These are phyloP conservation scores for Linanthus parryae DNA, from an alignment of 148 eudicot species.

Conservation along the genomic window DNA sequence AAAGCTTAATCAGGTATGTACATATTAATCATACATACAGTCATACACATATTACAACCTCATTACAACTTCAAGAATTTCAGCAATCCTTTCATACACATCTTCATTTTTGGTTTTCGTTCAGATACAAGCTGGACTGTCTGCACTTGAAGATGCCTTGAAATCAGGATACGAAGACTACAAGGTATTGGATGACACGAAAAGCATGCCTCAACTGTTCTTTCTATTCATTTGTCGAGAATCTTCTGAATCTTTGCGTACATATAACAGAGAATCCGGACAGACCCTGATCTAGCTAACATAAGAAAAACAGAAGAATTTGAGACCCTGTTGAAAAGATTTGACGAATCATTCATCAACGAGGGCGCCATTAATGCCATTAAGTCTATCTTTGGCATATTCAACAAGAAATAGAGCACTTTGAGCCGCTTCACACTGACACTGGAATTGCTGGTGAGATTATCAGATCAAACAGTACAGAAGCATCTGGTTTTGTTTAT, in stretches of 20 bases:
- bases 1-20: slow-evolving; percentile 78
- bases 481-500: no score
- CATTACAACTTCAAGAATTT: background rate
- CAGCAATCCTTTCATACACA: background rate
- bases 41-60: no score
- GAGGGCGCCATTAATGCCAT: slow-evolving; percentile 87
- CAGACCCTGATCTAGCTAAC: slow-evolving; percentile 84
- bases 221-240: background rate
- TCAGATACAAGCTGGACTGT: slow-evolving; percentile 88
- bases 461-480: no score
- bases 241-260: background rate
- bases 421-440: no score
- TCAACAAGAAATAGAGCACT: slow-evolving; percentile 63
- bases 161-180: slow-evolving; percentile 89
- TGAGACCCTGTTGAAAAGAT: slow-evolving; percentile 50
- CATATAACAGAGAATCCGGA: slow-evolving; percentile 60
- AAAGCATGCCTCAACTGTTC: background rate
- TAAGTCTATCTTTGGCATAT: slow-evolving; percentile 82
- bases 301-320: slow-evolving; percentile 55
- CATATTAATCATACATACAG: background rate
- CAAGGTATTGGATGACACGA: slow-evolving; percentile 39
- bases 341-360: slow-evolving; percentile 70
- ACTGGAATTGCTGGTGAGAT: no score
- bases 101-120: background rate
- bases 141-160: slow-evolving; percentile 94